Conservation (phyloP, 306 rosid genomes). For the Leucaena leucocephala region DNA sequence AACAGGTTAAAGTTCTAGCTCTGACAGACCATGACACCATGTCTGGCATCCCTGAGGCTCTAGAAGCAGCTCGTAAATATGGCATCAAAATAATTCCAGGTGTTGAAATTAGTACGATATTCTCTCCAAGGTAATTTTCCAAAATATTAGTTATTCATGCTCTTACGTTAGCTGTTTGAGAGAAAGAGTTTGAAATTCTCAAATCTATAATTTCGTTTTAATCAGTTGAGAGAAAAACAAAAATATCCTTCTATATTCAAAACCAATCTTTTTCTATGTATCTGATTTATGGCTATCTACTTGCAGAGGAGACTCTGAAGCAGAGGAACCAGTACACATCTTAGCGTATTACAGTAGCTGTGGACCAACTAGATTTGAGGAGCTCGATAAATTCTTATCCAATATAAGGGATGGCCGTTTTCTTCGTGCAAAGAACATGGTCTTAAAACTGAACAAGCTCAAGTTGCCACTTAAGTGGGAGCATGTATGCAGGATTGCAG, state of each 20-base stretch:
- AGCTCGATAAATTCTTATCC: constrained; percentile 71
- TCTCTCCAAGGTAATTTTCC: constrained; percentile 59
- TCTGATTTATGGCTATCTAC: constrained; percentile 35
- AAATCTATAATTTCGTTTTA: background rate
- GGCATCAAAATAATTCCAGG: constrained; percentile 77
- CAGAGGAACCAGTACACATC: constrained; percentile 93
- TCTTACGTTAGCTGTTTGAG: constrained; percentile 14
- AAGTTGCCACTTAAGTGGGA: constrained; percentile 92
- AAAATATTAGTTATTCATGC: background rate
- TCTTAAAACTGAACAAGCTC: constrained; percentile 83
- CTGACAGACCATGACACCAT: constrained; percentile 86
- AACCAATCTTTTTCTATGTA: constrained; percentile 8
- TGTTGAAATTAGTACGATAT: constrained; percentile 64
- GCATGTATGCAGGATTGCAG: constrained; percentile 89
- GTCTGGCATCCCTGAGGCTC: constrained; percentile 69
- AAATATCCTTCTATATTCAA: background rate
- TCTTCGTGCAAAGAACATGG: constrained; percentile 84
- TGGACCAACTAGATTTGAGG: constrained; percentile 72
- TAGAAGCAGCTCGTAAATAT: constrained; percentile 62
- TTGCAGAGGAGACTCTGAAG: constrained; percentile 70
- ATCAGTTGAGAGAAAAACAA: background rate
- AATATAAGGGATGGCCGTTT: constrained; percentile 90
- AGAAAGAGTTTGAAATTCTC: background rate
- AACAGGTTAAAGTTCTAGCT: constrained; percentile 88
- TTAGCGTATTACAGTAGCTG: constrained; percentile 96